Evolutionary conservation across 192 early-diverging fungal genomes (phyloP), one percentile per base, ranked within the genome.

Genomic region (Radiomyces spectabilis): DNA sequence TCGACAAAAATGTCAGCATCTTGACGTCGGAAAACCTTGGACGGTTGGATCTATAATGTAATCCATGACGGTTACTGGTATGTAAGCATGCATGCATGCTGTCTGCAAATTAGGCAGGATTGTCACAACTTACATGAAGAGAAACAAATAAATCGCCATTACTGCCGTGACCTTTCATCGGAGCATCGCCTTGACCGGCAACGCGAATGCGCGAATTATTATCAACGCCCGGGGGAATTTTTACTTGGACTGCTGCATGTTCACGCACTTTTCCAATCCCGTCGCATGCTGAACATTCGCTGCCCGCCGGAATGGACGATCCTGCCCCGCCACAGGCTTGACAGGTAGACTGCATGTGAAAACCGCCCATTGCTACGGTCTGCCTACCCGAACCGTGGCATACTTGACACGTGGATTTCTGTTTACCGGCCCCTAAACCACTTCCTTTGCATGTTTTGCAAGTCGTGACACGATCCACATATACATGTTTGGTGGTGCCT

Each of bases 261-360:
- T 86, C 82, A 24, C 81, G 79, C 8, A 94, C 85, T 44, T 81
- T 76, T 18, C 94, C 94, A 29, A 79, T 68, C 29, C 96, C 91
- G 38, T 76, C 81, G 61, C 96, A 99, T 12, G 80, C 74, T 12
- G 55, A 39, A 69, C 96, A 99, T 55, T 75, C 62, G 43, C 86
- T 77, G 21, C 76, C 83, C 42, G 68, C 54, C 2, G 75, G 77
- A 41, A 97, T 75, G 32, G 73, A 60, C 9, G 74, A 69, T n/a
- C 96, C 96, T 39, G 78, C 77, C 46, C 94, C 96, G 13, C 81
- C 80, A 71, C 96, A 99, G 3, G 81, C 75, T 15, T 69, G 59
- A 67, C 96, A 99, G 8, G 85, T 74, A 45, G 86, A 81, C 43
- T 82, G 79, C 83, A 96, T 91, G 40, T 92, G 87, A 79, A 95